A percentile compares a stretch with the other conserved stretches of the same genome.
Evolutionary conservation across 306 rosid species (phyloP).

Genomic region (Quercus ilex): DNA sequence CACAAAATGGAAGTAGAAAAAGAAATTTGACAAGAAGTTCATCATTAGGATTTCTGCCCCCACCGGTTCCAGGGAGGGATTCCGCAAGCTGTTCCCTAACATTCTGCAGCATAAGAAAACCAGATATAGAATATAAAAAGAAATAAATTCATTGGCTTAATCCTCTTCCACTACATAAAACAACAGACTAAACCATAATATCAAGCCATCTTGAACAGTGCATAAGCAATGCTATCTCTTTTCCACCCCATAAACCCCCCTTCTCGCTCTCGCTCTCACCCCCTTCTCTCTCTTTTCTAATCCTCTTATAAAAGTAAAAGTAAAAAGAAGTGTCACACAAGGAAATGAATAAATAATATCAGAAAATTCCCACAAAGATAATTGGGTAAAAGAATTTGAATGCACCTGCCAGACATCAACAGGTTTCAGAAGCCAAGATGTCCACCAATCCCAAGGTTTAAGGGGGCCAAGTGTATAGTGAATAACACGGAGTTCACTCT

Average conservation of each 20-base stretch:
- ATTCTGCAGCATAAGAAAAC: constrained; percentile 50
- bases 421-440: constrained; percentile 98
- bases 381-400: not conserved
- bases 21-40: constrained; percentile 75
- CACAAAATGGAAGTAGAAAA: constrained; percentile 64
- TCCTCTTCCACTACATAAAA: not conserved
- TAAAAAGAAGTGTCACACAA: not conserved
- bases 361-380: not conserved
- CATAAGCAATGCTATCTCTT: too few relatives aligned
- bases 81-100: constrained; percentile 75
- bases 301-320: not conserved
- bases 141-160: not conserved
- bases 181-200: not conserved
- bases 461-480: constrained; percentile 98
- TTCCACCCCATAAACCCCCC: too few relatives aligned
- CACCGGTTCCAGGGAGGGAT: constrained; percentile 88
- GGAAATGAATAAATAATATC: not conserved
- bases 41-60: constrained; percentile 81
- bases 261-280: too few relatives aligned
- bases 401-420: constrained; percentile 99
- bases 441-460: constrained; percentile 99
- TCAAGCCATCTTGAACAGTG: not conserved
- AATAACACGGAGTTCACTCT: constrained; percentile 81
- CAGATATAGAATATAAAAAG: constrained; percentile 8
- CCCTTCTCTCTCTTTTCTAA: not conserved